Percentiles rank a stretch among this genome's conserved stretches.
Evolutionary conservation across 768 basidiomycete genomes (phyloP).

Genomic region (Tulasnella sp.): DNA sequence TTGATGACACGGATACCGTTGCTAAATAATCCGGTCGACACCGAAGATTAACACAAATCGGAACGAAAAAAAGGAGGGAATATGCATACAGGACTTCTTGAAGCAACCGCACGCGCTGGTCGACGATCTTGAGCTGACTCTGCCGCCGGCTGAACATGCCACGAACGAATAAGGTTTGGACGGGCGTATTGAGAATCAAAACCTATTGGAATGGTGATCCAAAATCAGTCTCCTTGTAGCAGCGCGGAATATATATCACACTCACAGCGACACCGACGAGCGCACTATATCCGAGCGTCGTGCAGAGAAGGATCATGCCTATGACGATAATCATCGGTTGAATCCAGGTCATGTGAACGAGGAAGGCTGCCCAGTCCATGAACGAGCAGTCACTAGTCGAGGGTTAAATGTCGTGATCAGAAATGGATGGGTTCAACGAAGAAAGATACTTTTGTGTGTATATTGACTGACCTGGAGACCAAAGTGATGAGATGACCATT

Average conservation of each 20-base stretch:
- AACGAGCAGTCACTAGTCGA: no score
- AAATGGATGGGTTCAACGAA: not conserved
- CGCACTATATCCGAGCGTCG: conserved; percentile 55
- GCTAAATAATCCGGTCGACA: conserved; percentile 20
- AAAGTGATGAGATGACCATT: conserved; percentile 27
- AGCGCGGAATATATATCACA: no score
- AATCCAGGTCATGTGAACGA: conserved; percentile 13
- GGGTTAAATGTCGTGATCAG: not conserved
- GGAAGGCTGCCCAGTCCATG: no score
- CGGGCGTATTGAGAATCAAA: conserved; percentile 22
- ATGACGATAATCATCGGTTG: conserved; percentile 61
- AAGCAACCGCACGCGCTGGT: conserved; percentile 27
- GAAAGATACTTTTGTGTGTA: conserved; percentile 1
- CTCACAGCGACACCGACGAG: conserved; percentile 40
- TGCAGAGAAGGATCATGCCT: conserved; percentile 59
- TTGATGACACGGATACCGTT: conserved; percentile 29
- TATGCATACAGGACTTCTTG: conserved; percentile 20
- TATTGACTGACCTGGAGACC: conserved; percentile 23
- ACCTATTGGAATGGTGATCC: no score
- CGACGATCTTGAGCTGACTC: conserved; percentile 22
- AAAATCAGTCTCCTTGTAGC: no score
- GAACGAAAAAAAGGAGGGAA: no score
- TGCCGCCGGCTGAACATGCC: conserved; percentile 14
- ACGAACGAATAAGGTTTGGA: conserved; percentile 21
- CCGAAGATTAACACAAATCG: no score